phyloP scores from a whole-genome alignment of 148 eudicot species.

The Cornus suecica region DNA sequence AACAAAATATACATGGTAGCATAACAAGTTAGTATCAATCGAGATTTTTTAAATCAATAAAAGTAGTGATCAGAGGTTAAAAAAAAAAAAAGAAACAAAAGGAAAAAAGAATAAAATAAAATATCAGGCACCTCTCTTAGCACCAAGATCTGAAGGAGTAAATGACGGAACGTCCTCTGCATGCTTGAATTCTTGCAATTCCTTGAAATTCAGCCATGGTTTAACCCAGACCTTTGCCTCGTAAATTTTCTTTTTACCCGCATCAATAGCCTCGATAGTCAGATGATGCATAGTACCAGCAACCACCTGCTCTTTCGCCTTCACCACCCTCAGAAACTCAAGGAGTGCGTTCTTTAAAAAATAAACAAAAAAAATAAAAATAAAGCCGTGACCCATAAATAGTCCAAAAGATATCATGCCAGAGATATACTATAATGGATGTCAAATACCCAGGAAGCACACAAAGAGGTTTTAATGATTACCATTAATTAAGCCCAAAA shows the following conservation, averaged over 20 bases:
- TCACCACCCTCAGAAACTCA: constrained; percentile 77
- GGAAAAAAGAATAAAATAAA: no score
- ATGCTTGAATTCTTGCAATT: constrained; percentile 84
- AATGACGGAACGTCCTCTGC: constrained; percentile 53
- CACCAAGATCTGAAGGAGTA: constrained; percentile 77
- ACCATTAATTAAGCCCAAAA: no score
- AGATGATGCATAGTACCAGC: constrained; percentile 84
- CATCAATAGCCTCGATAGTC: constrained; percentile 74
- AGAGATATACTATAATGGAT: neutral
- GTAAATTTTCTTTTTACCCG: constrained; percentile 69
- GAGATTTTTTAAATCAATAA: no score
- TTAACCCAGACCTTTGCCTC: constrained; percentile 95
- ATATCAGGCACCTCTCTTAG: constrained; percentile 44
- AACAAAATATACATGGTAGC: no score
- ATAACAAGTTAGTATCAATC: no score
- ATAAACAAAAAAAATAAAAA: neutral
- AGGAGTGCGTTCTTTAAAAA: constrained; percentile 65
- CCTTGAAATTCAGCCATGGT: constrained; percentile 90
- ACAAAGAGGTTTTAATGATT: no score
- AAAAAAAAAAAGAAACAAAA: neutral
- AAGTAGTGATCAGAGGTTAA: no score
- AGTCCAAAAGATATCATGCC: neutral
- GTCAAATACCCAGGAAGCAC: no score
- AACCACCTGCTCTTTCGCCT: constrained; percentile 75
- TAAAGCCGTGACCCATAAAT: no score